A percentile compares a stretch with the other conserved stretches of the same genome.
Evolutionary conservation across 805 yeast genomes (phyloP).

Genomic region (Yamadazyma tumulicola): DNA sequence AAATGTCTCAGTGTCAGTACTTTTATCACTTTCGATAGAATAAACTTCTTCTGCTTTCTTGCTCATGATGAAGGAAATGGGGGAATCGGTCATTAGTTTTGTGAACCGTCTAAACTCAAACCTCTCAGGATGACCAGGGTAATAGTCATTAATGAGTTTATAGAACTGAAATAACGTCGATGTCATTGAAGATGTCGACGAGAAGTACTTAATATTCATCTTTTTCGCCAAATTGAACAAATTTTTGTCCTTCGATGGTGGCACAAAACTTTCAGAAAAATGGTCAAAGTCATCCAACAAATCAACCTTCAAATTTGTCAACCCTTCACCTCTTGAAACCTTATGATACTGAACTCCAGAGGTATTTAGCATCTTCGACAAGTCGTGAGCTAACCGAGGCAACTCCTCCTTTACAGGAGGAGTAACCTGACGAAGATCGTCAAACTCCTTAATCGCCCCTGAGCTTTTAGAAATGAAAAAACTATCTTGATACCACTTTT

Average conservation of each 20-base stretch:
- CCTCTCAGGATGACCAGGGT: constrained; percentile 16
- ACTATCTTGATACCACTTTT: not conserved
- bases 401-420: constrained; percentile 25
- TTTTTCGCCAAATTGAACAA: constrained; percentile 47
- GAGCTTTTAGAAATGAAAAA: not conserved
- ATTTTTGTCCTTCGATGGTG: constrained; percentile 62
- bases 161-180: constrained; percentile 72
- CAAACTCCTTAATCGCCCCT: not conserved
- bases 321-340: not conserved
- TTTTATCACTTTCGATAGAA: constrained; percentile 70
- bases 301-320: constrained; percentile 39
- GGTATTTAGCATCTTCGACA: constrained; percentile 70
- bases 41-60: constrained; percentile 32
- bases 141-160: constrained; percentile 51
- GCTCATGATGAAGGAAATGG: constrained; percentile 48
- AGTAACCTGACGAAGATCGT: constrained; percentile 11
- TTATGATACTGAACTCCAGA: constrained; percentile 68
- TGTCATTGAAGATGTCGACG: constrained; percentile 91
- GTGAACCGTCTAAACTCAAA: constrained; percentile 41
- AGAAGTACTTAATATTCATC: constrained; percentile 45
- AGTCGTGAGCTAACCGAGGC: constrained; percentile 61
- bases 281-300: constrained; percentile 63
- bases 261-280: constrained; percentile 52
- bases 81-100: constrained; percentile 43
- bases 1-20: constrained; percentile 62